These are phyloP conservation scores for Fusarium succisae DNA, from an alignment of 2,329 filamentous ascomycete genomes.

Conservation along the genomic window DNA sequence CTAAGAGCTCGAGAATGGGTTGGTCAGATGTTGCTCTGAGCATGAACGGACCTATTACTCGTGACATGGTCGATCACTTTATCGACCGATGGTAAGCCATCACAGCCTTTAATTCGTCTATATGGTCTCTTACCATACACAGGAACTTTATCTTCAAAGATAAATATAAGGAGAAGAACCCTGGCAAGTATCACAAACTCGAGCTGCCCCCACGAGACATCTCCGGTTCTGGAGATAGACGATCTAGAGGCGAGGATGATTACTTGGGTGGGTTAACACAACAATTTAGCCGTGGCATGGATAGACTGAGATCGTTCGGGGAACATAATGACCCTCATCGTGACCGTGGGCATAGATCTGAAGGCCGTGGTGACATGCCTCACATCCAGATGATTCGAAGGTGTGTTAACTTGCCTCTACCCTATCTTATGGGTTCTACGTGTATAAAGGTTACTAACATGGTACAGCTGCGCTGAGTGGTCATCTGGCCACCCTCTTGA, in stretches of 20 bases:
- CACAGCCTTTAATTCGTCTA: accelerated
- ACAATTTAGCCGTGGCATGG: conserved; percentile 53
- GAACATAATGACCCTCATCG: conserved; percentile 35
- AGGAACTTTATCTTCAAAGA: conserved; percentile 86
- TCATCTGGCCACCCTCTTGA: conserved; percentile 62
- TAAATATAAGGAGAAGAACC: conserved; percentile 72
- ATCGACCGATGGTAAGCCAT: conserved; percentile 75
- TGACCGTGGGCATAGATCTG: conserved; percentile 7
- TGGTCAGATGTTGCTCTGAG: conserved; percentile 90
- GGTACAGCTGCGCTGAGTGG: conserved; percentile 58
- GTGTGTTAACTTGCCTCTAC: conserved; percentile 37
- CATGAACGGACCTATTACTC: conserved; percentile 76
- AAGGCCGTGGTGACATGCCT: conserved; percentile 36
- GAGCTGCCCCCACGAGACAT: conserved; percentile 11
- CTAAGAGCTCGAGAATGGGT: conserved; percentile 84
- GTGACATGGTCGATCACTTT: conserved; percentile 81
- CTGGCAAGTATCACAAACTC: conserved; percentile 58
- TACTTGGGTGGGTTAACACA: conserved; percentile 56
- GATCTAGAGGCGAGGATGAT: conserved; percentile 40
- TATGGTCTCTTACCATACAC: neutral
- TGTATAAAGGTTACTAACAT: neutral
- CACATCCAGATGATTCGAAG: conserved; percentile 63
- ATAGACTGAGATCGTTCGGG: conserved; percentile 50
- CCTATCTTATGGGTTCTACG: neutral
- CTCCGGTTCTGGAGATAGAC: conserved; percentile 25